Evolutionary conservation across 495 filamentous ascomycete genomes (phyloP).

Genomic region (Mycothermus thermophilus): DNA sequence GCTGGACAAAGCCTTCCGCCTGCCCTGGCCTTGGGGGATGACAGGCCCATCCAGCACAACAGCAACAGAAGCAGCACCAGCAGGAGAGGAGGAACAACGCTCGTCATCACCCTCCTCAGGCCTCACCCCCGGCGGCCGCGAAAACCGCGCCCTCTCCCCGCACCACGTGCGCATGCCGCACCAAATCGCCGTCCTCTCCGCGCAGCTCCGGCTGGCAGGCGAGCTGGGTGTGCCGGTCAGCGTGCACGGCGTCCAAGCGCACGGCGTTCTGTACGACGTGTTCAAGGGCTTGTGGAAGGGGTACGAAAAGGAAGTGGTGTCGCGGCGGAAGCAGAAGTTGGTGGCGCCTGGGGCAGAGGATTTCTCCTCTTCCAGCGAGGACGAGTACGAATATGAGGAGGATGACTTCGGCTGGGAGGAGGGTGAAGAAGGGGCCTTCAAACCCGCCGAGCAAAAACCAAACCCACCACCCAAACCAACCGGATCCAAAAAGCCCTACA

Average conservation of each 20-base stretch:
- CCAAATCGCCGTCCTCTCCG: conserved; percentile 40
- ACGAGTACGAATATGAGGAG: conserved; percentile 19
- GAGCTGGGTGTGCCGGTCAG: conserved; percentile 69
- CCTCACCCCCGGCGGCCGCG: conserved; percentile 67
- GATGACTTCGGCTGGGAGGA: conserved; percentile 5
- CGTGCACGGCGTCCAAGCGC: conserved; percentile 82
- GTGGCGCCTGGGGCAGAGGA: conserved; percentile 33
- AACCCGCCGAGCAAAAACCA: background rate
- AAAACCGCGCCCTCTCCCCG: conserved; percentile 59
- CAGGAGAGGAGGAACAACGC: background rate
- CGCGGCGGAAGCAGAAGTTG: conserved; percentile 43
- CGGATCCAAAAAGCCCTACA: conserved; percentile 11
- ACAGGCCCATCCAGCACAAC: too few species aligned
- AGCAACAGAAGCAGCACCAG: too few species aligned
- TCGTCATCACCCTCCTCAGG: conserved; percentile 4
- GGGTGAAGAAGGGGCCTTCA: conserved; percentile 1
- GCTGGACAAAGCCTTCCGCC: conserved; percentile 69
- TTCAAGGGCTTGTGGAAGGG: conserved; percentile 70
- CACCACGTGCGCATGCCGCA: conserved; percentile 35
- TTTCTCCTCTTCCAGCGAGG: conserved; percentile 31
- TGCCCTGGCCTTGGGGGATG: conserved; percentile 48
- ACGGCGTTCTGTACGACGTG: conserved; percentile 67
- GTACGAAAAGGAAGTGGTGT: conserved; percentile 54
- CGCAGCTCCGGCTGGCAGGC: conserved; percentile 77
- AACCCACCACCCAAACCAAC: too few species aligned